Base-by-base conservation (phyloP, 2,329 filamentous ascomycete species). In the Colletotrichum tofieldiae region DNA sequence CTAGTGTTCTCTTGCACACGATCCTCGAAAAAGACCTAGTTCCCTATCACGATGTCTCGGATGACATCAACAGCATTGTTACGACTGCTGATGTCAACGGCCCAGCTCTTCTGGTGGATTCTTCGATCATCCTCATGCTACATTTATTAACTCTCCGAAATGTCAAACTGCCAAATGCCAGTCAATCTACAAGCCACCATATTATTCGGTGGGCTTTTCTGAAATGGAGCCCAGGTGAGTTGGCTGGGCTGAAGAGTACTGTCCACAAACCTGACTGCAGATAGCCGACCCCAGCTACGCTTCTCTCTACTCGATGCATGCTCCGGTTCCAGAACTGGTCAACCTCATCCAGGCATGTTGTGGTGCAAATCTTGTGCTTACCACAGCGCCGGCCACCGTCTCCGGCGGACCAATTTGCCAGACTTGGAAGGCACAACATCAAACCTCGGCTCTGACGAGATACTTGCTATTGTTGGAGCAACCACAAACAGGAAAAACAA, bases 201-300 rank as follows among this genome's bases (percentile, higher is more conserved):
- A 88, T 96, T 45, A 89, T 96, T 67, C 88, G 91, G 76, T 99
- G 96, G 96, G 81, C 96, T 1, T 91, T 95, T 76, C 88, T 91
- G 43, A 92, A 89, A 77, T 99, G 96, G 95, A 91, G 91, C 75
- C 93, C 95, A 75, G 91, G 94, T 96, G 85, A 79, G 88, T 81
- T 23, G 7, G 12, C 20, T 43, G 23, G 35, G 7, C 9, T 18
- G 8, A 47, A 39, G 5, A 18, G 5, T 7, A 29, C 52, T 7
- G 14, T 23, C 29, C 23, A 54, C 5, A 7, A 41, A 29, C 29
- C 71, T 73, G 39, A 73, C 56, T 69, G 18, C 64, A 45, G n/a
- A 39, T 74, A 93, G 91, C 86, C 49, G 94, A 97, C 77, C 84
- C 89, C 67, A 83, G 86, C 5, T 94, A 93, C 80, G 89, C 91